These are phyloP conservation scores for Dicorynia guianensis DNA, from an alignment of 306 rosid species.

Conservation along the genomic window DNA sequence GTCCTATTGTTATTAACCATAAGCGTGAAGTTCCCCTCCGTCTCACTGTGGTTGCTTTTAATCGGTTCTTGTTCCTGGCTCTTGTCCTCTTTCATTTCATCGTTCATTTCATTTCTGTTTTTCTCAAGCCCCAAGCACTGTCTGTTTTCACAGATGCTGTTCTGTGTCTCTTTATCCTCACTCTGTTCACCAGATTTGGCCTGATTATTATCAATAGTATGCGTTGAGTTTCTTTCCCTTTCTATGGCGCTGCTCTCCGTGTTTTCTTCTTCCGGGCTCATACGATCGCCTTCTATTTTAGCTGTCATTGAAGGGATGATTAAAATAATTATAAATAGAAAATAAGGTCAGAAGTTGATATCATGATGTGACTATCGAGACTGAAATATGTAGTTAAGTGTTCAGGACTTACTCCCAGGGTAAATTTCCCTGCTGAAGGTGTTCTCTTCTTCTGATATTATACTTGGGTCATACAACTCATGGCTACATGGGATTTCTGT, in stretches of 20 bases:
- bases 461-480: too few species aligned
- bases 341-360: not conserved
- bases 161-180: too few species aligned
- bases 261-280: conserved; percentile 29
- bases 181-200: too few species aligned
- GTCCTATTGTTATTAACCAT: not conserved
- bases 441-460: not conserved
- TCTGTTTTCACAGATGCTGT: too few species aligned
- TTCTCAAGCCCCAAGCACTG: too few species aligned
- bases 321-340: not conserved
- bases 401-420: conserved; percentile 43
- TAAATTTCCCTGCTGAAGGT: conserved; percentile 36
- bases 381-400: not conserved
- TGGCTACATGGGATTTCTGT: conserved; percentile 5
- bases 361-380: not conserved
- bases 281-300: conserved; percentile 25
- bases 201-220: not conserved
- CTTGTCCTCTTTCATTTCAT: too few species aligned
- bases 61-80: too few species aligned
- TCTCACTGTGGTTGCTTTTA: too few species aligned
- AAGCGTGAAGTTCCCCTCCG: too few species aligned
- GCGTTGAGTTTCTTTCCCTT: conserved; percentile 31
- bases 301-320: conserved; percentile 27
- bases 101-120: too few species aligned
- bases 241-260: conserved; percentile 26